A percentile compares a stretch with the other conserved stretches of the same genome.
These are phyloP conservation scores for Scytalidium sp. DNA, from an alignment of 2,329 filamentous ascomycete species.

Conservation along the genomic window DNA sequence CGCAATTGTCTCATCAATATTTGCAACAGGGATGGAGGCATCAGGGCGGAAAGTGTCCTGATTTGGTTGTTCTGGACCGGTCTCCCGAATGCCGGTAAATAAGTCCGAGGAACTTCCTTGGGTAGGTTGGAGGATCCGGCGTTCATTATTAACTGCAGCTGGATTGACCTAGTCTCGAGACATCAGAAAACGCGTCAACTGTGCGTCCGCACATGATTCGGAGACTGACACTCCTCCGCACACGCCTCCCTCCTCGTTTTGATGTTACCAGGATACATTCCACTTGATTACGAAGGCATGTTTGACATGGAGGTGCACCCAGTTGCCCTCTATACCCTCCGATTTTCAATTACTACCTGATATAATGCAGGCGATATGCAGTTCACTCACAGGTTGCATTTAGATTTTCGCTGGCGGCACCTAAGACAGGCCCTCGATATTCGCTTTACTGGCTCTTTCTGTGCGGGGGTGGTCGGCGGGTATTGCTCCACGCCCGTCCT, in stretches of 20 bases:
- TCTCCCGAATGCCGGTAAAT: slow-evolving; percentile 14
- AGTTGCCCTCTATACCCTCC: slow-evolving; percentile 23
- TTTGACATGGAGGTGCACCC: slow-evolving; percentile 33
- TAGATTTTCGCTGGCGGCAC: slow-evolving; percentile 20
- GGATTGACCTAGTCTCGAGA: background rate
- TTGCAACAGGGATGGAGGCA: slow-evolving; percentile 12
- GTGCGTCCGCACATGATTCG: background rate
- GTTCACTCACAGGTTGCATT: slow-evolving; percentile 19
- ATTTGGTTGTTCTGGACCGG: slow-evolving; percentile 6
- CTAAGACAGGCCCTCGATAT: slow-evolving; percentile 19
- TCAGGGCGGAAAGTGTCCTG: slow-evolving; percentile 9
- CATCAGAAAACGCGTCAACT: background rate
- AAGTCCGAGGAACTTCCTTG: no score
- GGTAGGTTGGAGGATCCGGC: background rate
- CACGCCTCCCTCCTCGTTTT: slow-evolving; percentile 34
- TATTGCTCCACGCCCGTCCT: slow-evolving; percentile 5
- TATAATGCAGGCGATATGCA: background rate
- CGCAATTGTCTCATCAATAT: slow-evolving; percentile 37
- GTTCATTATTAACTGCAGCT: slow-evolving; percentile 1
- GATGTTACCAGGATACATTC: slow-evolving; percentile 40
- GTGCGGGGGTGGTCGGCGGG: slow-evolving; percentile 2
- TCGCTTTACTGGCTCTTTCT: slow-evolving; percentile 11
- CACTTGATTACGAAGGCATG: slow-evolving; percentile 34
- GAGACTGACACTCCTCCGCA: slow-evolving; percentile 17
- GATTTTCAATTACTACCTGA: slow-evolving; percentile 12